Percentiles rank a stretch among this genome's conserved stretches.
Evolutionary conservation across 164 flowering plant species (phyloP).

Genomic region (Hamamelis virginiana): DNA sequence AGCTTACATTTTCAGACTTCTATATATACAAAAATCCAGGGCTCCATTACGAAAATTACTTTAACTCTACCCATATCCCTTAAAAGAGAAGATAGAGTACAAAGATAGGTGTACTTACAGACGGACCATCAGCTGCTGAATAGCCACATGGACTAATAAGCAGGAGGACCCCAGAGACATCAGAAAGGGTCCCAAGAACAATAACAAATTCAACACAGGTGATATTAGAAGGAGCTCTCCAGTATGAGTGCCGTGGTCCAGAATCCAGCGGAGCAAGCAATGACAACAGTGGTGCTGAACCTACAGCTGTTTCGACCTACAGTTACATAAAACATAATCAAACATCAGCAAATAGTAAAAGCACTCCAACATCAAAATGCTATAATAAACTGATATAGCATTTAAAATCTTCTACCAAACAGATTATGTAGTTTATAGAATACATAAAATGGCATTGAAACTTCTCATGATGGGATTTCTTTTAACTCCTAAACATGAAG

Average conservation of each 20-base stretch:
- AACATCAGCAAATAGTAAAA: conserved; percentile 2
- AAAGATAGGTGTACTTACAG: conserved; percentile 42
- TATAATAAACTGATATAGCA: background rate
- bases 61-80: too few species aligned
- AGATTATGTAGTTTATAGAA: background rate
- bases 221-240: conserved; percentile 76
- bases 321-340: conserved; percentile 15
- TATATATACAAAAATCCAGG: background rate
- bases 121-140: conserved; percentile 73
- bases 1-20: background rate
- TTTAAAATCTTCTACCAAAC: too few species aligned
- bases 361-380: background rate
- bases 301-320: conserved; percentile 81
- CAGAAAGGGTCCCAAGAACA: conserved; percentile 75
- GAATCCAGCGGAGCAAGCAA: conserved; percentile 68
- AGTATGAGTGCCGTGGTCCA: conserved; percentile 60
- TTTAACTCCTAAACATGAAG: background rate
- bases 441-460: background rate
- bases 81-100: background rate
- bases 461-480: background rate
- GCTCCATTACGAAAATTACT: conserved; percentile 2
- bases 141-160: conserved; percentile 96
- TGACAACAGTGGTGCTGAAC: conserved; percentile 82
- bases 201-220: conserved; percentile 67
- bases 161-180: conserved; percentile 81